Conservation (phyloP, 1,284 basidiomycete species). For the Ceratobasidium sp. region DNA sequence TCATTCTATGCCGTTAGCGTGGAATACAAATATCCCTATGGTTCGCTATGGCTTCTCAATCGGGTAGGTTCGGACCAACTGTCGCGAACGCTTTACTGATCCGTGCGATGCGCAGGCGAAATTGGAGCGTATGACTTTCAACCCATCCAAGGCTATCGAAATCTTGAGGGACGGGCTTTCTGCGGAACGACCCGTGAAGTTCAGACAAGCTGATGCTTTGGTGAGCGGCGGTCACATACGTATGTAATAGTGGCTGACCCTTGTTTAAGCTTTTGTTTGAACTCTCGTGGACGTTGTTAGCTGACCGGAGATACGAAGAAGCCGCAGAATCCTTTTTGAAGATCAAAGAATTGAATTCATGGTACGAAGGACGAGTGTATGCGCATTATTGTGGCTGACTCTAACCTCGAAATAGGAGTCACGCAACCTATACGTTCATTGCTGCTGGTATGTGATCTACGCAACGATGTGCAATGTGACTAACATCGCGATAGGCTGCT, state of each 20-base stretch:
- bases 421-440: slow-evolving; percentile 77
- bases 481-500: slow-evolving; percentile 57
- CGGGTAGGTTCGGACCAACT: slow-evolving; percentile 54
- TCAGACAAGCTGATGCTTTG: slow-evolving; percentile 74
- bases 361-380: slow-evolving; percentile 54
- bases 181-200: slow-evolving; percentile 59
- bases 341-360: slow-evolving; percentile 71
- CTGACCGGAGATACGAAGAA: slow-evolving; percentile 68
- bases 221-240: slow-evolving; percentile 51
- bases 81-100: neutral
- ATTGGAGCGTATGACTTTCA: slow-evolving; percentile 70
- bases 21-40: slow-evolving; percentile 66
- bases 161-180: slow-evolving; percentile 66
- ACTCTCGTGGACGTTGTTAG: slow-evolving; percentile 74
- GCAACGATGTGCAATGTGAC: slow-evolving; percentile 36
- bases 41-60: slow-evolving; percentile 78
- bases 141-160: slow-evolving; percentile 67
- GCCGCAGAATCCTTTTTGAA: slow-evolving; percentile 69
- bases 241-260: slow-evolving; percentile 1
- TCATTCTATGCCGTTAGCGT: slow-evolving; percentile 50
- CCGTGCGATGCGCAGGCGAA: slow-evolving; percentile 61
- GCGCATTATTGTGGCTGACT: neutral
- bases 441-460: slow-evolving; percentile 61
- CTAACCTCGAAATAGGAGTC: slow-evolving; percentile 59
- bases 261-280: slow-evolving; percentile 70